Evolutionary conservation across 2,329 filamentous ascomycete species (phyloP).

Genomic region (Cordyceps cicadae): DNA sequence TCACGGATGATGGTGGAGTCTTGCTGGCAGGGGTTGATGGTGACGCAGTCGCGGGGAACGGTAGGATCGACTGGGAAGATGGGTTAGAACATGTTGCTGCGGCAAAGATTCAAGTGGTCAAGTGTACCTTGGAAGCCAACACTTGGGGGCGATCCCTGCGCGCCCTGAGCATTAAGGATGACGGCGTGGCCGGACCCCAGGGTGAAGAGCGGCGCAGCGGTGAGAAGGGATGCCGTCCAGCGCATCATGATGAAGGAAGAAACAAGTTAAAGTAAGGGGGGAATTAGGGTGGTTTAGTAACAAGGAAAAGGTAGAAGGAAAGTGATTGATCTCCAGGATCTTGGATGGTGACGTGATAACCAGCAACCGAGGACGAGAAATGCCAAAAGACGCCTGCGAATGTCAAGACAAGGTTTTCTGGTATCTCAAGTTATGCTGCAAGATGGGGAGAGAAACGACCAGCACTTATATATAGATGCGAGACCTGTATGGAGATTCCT

Average conservation of each 20-base stretch:
- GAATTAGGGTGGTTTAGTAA: neutral
- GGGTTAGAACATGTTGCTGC: neutral
- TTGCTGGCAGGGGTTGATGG: slow-evolving; percentile 57
- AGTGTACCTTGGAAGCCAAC: slow-evolving; percentile 40
- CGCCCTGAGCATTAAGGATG: slow-evolving; percentile 38
- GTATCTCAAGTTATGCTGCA: no score
- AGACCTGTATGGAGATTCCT: neutral
- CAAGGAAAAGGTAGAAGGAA: neutral
- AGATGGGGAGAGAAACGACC: neutral
- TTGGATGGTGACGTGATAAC: neutral
- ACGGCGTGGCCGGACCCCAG: slow-evolving; percentile 33
- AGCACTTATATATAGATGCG: neutral
- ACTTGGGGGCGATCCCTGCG: slow-evolving; percentile 36
- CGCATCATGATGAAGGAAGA: neutral
- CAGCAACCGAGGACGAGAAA: neutral
- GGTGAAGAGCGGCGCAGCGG: slow-evolving; percentile 2
- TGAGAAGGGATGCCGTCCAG: neutral
- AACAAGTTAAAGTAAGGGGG: no score
- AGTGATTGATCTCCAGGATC: neutral
- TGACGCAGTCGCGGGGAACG: slow-evolving; percentile 54
- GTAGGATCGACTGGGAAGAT: slow-evolving; percentile 35
- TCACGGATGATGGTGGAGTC: slow-evolving; percentile 57
- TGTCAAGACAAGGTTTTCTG: neutral
- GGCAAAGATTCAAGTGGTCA: no score
- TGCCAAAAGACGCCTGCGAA: neutral